Evolutionary conservation across 2,329 filamentous ascomycete genomes (phyloP), one percentile per base, ranked within the genome.

Genomic region (Fusarium piperis): DNA sequence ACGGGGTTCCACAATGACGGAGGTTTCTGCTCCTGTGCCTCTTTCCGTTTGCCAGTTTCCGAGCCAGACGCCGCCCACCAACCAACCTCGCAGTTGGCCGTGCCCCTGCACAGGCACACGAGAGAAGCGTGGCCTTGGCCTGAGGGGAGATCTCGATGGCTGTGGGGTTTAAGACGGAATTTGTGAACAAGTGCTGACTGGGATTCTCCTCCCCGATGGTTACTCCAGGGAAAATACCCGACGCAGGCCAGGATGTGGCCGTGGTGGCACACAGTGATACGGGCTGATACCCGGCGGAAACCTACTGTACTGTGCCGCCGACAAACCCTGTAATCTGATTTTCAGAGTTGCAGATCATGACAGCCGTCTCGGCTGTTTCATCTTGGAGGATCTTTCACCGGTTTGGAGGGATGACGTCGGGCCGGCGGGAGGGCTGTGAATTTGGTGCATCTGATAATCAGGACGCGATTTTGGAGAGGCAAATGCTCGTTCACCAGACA

Each of bases 1-100:
- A 72, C 35, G 53, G 56, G 70, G 61, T 68, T 59, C 64, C 62
- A 67, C 68, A 67, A 64, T 68, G 68, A 70, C 74, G 72, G 64
- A 62, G 58, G 63, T 64, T 62, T 35, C 55, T 41, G 46, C 26
- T 48, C 28, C 18, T 46, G 10, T 39, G 11, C 32, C 32, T 38
- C 53, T 60, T 67, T 33, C 55, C 30, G 56, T 67, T 65, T 41
- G 56, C 53, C 33, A 64, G 46, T 36, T 67, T 55, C 46, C 41
- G 41, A 39, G 36, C 36, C n/a, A 18, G n/a, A 28, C 44, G 35
- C 32, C 32, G 38, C 23, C 51, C 51, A 55, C 38, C 15, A 44
- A 32, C 32, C 51, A 52, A 60, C 56, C 33, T 59, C 48, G 38
- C 33, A 13, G 36, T 23, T 12, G 15, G 38, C 9, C 18, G 28